These are phyloP conservation scores for Liquidambar formosana DNA, from an alignment of 164 flowering plant species.

Conservation along the genomic window DNA sequence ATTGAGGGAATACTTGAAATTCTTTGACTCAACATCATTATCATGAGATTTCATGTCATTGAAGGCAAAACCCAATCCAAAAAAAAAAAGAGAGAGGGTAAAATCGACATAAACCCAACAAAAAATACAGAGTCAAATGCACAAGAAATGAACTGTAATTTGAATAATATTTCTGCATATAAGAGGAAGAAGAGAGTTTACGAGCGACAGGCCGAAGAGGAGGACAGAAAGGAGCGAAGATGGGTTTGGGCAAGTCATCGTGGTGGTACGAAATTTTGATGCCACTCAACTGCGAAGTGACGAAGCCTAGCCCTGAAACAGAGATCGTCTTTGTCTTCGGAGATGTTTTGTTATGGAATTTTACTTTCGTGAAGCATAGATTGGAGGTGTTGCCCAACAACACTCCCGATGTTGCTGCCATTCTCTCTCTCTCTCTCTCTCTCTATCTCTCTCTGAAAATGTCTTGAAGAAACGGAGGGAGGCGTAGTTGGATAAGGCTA, in stretches of 20 bases:
- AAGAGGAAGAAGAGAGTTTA: slow-evolving; percentile 19
- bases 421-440: background rate
- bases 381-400: slow-evolving; percentile 17
- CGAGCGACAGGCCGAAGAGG: slow-evolving; percentile 51
- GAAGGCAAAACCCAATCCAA: too few relatives aligned
- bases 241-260: slow-evolving; percentile 16
- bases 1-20: too few relatives aligned
- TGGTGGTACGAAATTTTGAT: slow-evolving; percentile 37
- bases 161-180: too few relatives aligned
- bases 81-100: too few relatives aligned
- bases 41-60: background rate
- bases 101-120: too few relatives aligned
- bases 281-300: slow-evolving; percentile 63
- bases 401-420: slow-evolving; percentile 20
- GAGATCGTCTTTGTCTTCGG: slow-evolving; percentile 12
- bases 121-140: too few relatives aligned
- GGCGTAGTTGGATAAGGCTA: too few relatives aligned
- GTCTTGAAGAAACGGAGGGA: too few relatives aligned
- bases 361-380: slow-evolving; percentile 11
- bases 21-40: too few relatives aligned
- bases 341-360: background rate
- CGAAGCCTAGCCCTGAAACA: slow-evolving; percentile 41
- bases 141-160: too few relatives aligned
- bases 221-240: slow-evolving; percentile 26
- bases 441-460: background rate